Base-by-base conservation (phyloP, 129 eudicot genomes). In the Lonicera japonica region DNA sequence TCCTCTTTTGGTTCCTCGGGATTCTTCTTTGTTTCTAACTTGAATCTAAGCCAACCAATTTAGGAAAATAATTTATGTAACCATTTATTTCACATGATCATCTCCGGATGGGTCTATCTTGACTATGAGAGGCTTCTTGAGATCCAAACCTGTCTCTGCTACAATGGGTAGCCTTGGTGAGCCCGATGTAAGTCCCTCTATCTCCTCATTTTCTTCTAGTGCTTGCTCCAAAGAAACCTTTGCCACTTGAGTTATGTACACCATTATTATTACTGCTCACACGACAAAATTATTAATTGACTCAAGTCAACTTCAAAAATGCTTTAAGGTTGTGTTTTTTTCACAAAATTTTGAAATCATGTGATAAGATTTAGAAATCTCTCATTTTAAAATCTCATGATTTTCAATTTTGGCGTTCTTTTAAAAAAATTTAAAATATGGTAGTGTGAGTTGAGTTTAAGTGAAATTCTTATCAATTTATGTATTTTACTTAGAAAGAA, bases 161-260 rank as follows among this genome's bases (percentile, higher is more conserved):
- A 58, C 54, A 19, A 81, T 70, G 8, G 94, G 95, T 45, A 90
- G 72, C 55, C 77, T 76, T 0, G 83, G 79, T 25, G 85, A 79
- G 9, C 64, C 57, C 16, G 40, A 75, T 58, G 17, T 58, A 1
- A 29, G 6, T 29, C 36, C 80, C 7, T 83, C 94, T 21, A 70
- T 56, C 50, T 73, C 75, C 10, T 76, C 88, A 51, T 73, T 76
- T 75, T 87, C 98, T 16, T 80, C 88, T 29, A 92, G 67, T 25
- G 98, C 98, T 75, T 87, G 87, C 34, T 92, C 98, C 38, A 92
- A 65, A 51, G 98, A 86, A 60, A 80, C 70, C 73, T 84, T 92
- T 36, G 98, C 98, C 41, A 88, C 87, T 82, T 71, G 82, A 11
- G 77, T 77, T 38, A 85, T 79, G 75, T 80, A 82, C n/a, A 68